Conservation (phyloP, 2,329 filamentous ascomycete genomes). For the Arthrobotrys sinensis region DNA sequence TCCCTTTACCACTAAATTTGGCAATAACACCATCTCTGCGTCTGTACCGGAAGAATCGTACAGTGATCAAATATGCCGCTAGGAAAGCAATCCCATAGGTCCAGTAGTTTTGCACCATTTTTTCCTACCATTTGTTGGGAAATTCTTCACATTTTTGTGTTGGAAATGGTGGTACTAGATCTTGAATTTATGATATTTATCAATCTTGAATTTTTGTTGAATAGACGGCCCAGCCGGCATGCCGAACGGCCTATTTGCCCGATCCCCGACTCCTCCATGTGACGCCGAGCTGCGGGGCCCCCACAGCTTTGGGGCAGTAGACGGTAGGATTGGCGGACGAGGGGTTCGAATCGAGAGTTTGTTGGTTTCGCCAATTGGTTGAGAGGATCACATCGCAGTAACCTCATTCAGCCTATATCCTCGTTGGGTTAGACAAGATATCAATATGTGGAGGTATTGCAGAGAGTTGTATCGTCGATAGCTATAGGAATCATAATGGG, state of each 20-base stretch:
- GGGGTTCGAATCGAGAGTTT: neutral
- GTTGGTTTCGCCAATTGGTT: conserved; percentile 1
- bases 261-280: conserved; percentile 17
- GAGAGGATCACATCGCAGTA: neutral
- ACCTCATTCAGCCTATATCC: conserved; percentile 2
- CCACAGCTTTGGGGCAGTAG: neutral
- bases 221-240: conserved; percentile 1
- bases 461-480: no score
- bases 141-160: no score
- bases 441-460: no score
- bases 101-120: neutral
- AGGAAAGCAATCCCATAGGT: neutral
- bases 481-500: no score
- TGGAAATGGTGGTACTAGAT: no score
- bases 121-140: neutral
- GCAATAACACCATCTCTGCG: conserved; percentile 57
- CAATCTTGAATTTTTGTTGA: neutral
- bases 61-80: conserved; percentile 58
- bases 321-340: neutral
- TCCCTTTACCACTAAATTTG: conserved; percentile 50
- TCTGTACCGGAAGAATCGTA: conserved; percentile 60
- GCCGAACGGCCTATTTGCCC: conserved; percentile 7
- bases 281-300: conserved; percentile 7
- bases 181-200: no score
- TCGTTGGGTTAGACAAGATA: neutral